Evolutionary conservation across 805 yeast species (phyloP), one percentile per base, ranked within the genome.

Genomic region (Cyberlindnera bimundalis): DNA sequence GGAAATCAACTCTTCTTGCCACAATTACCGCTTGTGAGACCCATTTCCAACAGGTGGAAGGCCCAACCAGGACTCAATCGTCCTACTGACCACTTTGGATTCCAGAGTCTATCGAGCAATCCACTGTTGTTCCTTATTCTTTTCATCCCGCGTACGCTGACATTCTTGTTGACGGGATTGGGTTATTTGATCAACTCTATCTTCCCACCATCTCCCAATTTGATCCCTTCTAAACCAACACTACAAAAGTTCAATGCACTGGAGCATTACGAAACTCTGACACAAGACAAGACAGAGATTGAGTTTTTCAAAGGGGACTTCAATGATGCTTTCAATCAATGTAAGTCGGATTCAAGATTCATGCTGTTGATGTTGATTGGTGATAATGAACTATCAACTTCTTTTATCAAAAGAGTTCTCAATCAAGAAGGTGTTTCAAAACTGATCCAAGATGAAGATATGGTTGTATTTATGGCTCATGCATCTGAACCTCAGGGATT

Each of bases 391-490:
- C 18, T 34, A 16, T 68, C 80, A 0, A 53, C 56, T 5, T 57
- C 56, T 3, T 67, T 79, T 26, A 55, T 79, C 39, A 66, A 71
- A 18, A 64, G 62, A 16, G 62, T 78, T 10, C 53, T 79, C 29
- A 67, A 72, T 35, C 74, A 73, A 49, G 70, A 62, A 1, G 53
- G 60, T 23, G 74, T 79, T 26, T 56, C 71, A 13, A 55, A 67
- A 25, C 57, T 61, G 33, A 46, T 69, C 33, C 58, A 59, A 11
- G 61, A 62, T 2, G 67, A 74, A 29, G 69, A 81, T 33, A 43
- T 76, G n/a, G 47, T 78, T 1, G 66, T 82, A 1, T 84, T 82
- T 70, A 72, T 83, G 29, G 85, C 86, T 0, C 78, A 80, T 48
- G 78, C 77, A 18, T 61, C 69, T 13, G 78, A 78, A 48, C 70